Base-by-base conservation (phyloP, 2,329 filamentous ascomycete genomes). In the Epichloe gansuensis region DNA sequence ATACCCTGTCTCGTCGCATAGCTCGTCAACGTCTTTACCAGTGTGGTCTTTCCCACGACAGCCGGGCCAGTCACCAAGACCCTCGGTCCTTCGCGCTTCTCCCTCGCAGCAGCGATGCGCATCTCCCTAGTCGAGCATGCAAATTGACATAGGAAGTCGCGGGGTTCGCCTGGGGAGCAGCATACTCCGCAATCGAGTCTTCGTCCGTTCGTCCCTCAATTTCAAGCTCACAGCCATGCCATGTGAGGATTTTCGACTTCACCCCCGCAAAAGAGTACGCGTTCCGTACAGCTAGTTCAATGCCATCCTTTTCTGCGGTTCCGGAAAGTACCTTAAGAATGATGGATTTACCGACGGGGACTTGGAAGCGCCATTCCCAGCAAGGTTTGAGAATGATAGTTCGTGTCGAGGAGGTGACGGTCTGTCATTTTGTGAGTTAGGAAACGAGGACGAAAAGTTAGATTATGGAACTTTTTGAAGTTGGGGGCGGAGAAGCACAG, bases 261-360 rank as follows among this genome's bases (percentile, higher is more conserved):
- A 80, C 80, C 52, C 88, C 87, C 46, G 80, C 78, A 68, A 98
- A 91, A 35, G 77, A 83, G 72, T 97, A 97, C 9, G 80, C 77
- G 50, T 86, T 85, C 53, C 85, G 86, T 9, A 81, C 77, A 11
- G 90, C 90, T 44, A 98, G 85, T 71, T 98, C 93, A 52, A 91
- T 91, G 65, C 93, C 93, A 65, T 97, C 95, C 63, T 95, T 82
- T 69, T 98, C 93, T 48, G 91, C 93, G 1, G 85, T 89, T 56
- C 93, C 93, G 37, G 78, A 81, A 52, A 88, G 71, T 28, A 97
- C 75, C 72, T 90, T 75, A 47, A 78, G 63, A 41, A 68, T 67
- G 49, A 77, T 55, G 34, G 66, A 61, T 54, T 69, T 67, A 56
- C 65, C 69, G 56, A 73, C 67, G 11, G 83, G 76, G 45, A 88